Base-by-base conservation (phyloP, 208 protist species). In the Porcisia hertigi region DNA sequence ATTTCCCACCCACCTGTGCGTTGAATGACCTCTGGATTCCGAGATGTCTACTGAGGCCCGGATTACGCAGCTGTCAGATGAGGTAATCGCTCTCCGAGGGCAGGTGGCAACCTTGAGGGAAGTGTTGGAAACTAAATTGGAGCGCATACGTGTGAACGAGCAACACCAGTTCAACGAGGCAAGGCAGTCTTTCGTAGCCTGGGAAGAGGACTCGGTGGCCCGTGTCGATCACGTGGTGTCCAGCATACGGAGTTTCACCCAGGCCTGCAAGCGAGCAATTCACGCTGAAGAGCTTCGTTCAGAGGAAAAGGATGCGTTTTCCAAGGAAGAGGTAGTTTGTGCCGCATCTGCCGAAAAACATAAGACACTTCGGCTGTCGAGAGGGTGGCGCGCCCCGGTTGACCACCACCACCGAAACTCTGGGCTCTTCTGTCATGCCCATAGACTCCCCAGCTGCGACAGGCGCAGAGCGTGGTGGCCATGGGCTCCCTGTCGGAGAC, bases 31-130 rank as follows among this genome's bases (percentile, higher is more conserved):
- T 67, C 39, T 67, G 36, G 20, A n/a, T 14, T 52, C 39, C 41
- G 23, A 16, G 34, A 75, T 78, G 57, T 74, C 78, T 11, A 43
- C 34, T 1, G 73, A 75, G 55, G n/a, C 66, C 16, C 72, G 60
- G 30, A 62, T 82, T 45, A 71, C 66, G 3, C 60, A 82, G 73
- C 34, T 75, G 73, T 47, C 71, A 25, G 34, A 73, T 41, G 73
- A 82, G 36, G 73, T 67, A 16, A 63, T 4, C 43, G 20, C 58
- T 16, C 45, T 82, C 12, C 66, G 73, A 12, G 75, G 25, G 18
- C 73, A 82, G 25, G 67, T 77, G 43, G 12, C 8, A 8, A 52
- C 67, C 18, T 47, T 82, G 66, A 69, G n/a, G 39, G 49, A 71
- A 23, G 7, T 71, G 7, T 23, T 82, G 12, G 60, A 69, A 30